Conservation (phyloP, 257 asterid genomes). For the Gentiana dahurica region DNA sequence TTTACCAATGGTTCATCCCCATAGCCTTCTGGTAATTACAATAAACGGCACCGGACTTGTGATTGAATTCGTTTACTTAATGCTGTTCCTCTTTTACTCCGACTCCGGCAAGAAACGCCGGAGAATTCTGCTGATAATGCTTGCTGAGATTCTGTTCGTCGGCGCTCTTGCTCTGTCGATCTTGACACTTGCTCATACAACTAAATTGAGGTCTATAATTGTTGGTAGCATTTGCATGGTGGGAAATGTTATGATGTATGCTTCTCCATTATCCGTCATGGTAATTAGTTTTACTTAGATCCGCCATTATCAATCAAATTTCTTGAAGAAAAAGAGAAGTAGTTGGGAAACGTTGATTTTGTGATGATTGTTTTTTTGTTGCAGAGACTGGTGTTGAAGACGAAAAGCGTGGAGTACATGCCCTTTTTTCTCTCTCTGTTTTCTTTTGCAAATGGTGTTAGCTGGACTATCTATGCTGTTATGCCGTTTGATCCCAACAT, state of each 20-base stretch:
- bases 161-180: constrained; percentile 43
- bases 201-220: constrained; percentile 44
- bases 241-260: constrained; percentile 74
- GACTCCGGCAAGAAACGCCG: constrained; percentile 28
- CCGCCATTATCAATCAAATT: neutral
- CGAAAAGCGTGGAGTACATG: constrained; percentile 88
- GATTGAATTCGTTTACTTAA: constrained; percentile 47
- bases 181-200: constrained; percentile 28
- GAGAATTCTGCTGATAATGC: constrained; percentile 24
- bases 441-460: constrained; percentile 64
- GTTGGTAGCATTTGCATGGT: constrained; percentile 73
- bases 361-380: neutral
- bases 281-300: constrained; percentile 15
- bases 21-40: constrained; percentile 63
- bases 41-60: constrained; percentile 59
- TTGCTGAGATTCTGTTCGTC: constrained; percentile 32
- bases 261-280: constrained; percentile 73
- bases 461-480: constrained; percentile 74
- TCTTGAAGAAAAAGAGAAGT: too few species aligned
- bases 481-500: constrained; percentile 68
- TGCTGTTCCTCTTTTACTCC: constrained; percentile 35
- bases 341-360: neutral
- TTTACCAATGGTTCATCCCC: constrained; percentile 63
- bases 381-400: constrained; percentile 75
- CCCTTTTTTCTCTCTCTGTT: constrained; percentile 71